phyloP scores from a whole-genome alignment of 2,329 filamentous ascomycete species.

The Scopulariopsis brevicaulis region DNA sequence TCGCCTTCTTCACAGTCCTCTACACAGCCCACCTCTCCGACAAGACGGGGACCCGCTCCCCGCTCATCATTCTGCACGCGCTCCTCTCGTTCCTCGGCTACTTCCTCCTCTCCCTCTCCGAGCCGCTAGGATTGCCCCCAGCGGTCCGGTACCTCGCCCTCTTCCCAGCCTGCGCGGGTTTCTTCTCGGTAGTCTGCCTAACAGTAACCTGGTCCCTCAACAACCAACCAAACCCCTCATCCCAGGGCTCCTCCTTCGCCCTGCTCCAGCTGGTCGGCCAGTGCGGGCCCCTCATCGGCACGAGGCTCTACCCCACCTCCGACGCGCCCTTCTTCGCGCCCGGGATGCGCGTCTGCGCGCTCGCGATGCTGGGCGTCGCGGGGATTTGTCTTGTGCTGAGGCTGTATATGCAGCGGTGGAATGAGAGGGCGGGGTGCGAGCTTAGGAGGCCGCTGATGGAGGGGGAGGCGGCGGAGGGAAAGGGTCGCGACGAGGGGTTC shows the following conservation, averaged over 20 bases:
- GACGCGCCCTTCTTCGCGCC: slow-evolving; percentile 50
- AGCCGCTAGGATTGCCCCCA: slow-evolving; percentile 27
- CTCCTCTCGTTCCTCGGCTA: slow-evolving; percentile 53
- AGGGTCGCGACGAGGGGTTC: not conserved
- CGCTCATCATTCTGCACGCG: slow-evolving; percentile 59
- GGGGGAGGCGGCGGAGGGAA: not conserved
- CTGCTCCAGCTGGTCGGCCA: slow-evolving; percentile 75
- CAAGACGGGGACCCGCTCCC: slow-evolving; percentile 45
- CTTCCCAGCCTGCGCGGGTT: slow-evolving; percentile 68
- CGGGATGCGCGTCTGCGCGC: slow-evolving; percentile 52
- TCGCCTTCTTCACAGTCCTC: slow-evolving; percentile 62
- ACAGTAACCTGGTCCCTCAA: slow-evolving; percentile 85
- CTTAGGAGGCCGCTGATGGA: not conserved
- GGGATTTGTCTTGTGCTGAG: slow-evolving; percentile 41
- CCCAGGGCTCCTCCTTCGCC: slow-evolving; percentile 66
- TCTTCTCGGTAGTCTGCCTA: slow-evolving; percentile 75
- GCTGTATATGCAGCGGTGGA: slow-evolving; percentile 37
- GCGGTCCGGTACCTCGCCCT: slow-evolving; percentile 59
- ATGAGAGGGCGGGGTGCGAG: slow-evolving; percentile 24
- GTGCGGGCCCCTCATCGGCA: slow-evolving; percentile 62
- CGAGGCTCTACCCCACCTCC: slow-evolving; percentile 48
- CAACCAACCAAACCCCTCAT: slow-evolving; percentile 60
- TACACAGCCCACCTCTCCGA: slow-evolving; percentile 65
- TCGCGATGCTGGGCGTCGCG: slow-evolving; percentile 51
- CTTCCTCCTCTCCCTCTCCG: slow-evolving; percentile 47